Evolutionary conservation across 345 rosid species (phyloP).

Genomic region (Raphanus raphanistrum): DNA sequence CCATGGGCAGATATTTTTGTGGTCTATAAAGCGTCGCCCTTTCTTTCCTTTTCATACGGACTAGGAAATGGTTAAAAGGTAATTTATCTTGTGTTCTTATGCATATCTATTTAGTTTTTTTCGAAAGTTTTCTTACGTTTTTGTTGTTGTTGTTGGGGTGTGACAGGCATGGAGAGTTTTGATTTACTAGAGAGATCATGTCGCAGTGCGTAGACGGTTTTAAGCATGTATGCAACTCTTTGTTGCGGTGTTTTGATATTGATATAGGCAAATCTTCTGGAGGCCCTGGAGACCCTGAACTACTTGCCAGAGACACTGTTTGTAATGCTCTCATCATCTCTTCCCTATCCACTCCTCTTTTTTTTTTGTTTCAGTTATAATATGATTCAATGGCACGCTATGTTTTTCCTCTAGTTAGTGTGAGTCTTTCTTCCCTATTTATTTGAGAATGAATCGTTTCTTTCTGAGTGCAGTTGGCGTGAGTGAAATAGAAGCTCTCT

Average conservation of each 20-base stretch:
- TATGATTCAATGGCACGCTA: background rate
- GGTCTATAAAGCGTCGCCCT: conserved; percentile 14
- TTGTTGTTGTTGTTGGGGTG: background rate
- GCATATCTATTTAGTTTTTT: background rate
- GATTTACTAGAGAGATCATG: conserved; percentile 60
- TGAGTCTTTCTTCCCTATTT: background rate
- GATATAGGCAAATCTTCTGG: conserved; percentile 62
- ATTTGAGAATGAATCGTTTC: conserved; percentile 5
- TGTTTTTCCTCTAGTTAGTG: conserved; percentile 11
- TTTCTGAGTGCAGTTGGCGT: conserved; percentile 66
- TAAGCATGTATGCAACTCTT: conserved; percentile 54
- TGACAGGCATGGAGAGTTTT: conserved; percentile 70
- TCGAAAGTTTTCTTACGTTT: conserved; percentile 1
- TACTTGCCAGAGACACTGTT: conserved; percentile 80
- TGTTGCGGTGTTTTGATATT: conserved; percentile 62
- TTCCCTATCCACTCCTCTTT: background rate
- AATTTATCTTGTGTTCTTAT: background rate
- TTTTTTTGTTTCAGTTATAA: conserved; percentile 7
- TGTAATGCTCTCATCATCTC: conserved; percentile 48
- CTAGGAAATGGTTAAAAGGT: conserved; percentile 45
- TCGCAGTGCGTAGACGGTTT: conserved; percentile 74
- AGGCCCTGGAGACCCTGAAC: conserved; percentile 76
- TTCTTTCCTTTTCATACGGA: background rate
- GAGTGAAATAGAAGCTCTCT: conserved; percentile 91
- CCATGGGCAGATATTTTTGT: conserved; percentile 19